These are phyloP conservation scores for Glycyrrhiza uralensis DNA, from an alignment of 306 rosid species.

Conservation along the genomic window DNA sequence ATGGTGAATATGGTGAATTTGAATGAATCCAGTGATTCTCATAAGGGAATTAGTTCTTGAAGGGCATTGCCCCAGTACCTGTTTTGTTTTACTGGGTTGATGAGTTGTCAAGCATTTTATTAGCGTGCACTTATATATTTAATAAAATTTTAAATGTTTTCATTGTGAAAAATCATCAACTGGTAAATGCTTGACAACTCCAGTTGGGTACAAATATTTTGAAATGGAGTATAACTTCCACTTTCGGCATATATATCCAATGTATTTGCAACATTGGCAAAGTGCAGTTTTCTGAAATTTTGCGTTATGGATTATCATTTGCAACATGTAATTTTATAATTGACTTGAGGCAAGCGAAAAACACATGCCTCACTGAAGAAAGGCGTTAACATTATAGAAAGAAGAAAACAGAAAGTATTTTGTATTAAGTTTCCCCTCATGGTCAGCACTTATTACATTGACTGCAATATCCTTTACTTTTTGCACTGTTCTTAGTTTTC, in stretches of 20 bases:
- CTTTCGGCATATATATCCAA: background rate
- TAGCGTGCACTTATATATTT: background rate
- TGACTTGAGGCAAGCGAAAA: background rate
- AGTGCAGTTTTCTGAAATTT: background rate
- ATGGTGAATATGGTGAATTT: slow-evolving; percentile 2
- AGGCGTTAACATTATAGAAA: background rate
- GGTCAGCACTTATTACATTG: background rate
- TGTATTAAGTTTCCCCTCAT: background rate
- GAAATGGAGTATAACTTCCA: background rate
- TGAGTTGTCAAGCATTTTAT: slow-evolving; percentile 3
- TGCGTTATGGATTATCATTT: background rate
- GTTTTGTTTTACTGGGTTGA: background rate
- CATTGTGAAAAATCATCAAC: background rate
- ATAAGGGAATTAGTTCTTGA: background rate
- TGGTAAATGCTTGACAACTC: background rate
- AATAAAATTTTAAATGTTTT: background rate
- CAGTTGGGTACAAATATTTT: background rate
- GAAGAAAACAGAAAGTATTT: background rate
- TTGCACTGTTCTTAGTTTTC: background rate
- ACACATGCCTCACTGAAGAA: background rate
- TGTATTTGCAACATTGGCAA: background rate
- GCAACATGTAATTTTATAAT: background rate
- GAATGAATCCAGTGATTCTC: background rate
- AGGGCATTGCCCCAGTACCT: background rate
- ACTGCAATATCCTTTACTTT: background rate